Percentiles rank a stretch among this genome's conserved stretches.
These are phyloP conservation scores for Sphagnum fallax DNA, from an alignment of 228 moss, liverwort and hornwort genomes.

Conservation along the genomic window DNA sequence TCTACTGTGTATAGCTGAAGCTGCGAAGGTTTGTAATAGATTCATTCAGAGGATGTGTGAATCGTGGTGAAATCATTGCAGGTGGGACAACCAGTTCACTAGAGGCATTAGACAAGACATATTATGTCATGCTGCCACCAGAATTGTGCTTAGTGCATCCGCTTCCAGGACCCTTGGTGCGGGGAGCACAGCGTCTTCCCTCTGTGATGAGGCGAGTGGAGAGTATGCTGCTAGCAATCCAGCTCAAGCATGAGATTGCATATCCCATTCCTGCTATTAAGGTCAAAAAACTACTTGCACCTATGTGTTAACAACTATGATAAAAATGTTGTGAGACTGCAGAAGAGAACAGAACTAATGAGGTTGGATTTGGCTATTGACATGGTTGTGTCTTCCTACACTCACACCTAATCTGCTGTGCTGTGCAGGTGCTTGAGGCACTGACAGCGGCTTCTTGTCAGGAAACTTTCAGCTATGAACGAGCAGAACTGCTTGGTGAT, in stretches of 20 bases:
- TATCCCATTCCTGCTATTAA: constrained; percentile 78
- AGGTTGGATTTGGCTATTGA: not conserved
- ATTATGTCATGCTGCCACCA: constrained; percentile 98
- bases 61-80: constrained; percentile 13
- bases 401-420: not conserved
- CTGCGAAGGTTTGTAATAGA: too few relatives aligned
- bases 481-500: constrained; percentile 92
- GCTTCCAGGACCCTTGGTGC: constrained; percentile 86
- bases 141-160: constrained; percentile 99
- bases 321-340: not conserved
- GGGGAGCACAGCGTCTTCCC: constrained; percentile 94
- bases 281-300: constrained; percentile 27
- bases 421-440: constrained; percentile 80
- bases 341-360: too few relatives aligned
- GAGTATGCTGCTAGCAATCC: constrained; percentile 95
- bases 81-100: constrained; percentile 57
- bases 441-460: constrained; percentile 99
- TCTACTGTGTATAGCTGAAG: too few relatives aligned
- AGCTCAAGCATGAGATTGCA: constrained; percentile 80
- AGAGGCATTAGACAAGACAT: constrained; percentile 91
- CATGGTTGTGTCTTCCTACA: not conserved
- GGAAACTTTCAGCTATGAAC: constrained; percentile 98
- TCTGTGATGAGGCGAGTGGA: constrained; percentile 99
- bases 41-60: not conserved
- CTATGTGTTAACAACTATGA: not conserved